Base-by-base conservation (phyloP, 305 asterid species). In the Solanum hybrid region DNA sequence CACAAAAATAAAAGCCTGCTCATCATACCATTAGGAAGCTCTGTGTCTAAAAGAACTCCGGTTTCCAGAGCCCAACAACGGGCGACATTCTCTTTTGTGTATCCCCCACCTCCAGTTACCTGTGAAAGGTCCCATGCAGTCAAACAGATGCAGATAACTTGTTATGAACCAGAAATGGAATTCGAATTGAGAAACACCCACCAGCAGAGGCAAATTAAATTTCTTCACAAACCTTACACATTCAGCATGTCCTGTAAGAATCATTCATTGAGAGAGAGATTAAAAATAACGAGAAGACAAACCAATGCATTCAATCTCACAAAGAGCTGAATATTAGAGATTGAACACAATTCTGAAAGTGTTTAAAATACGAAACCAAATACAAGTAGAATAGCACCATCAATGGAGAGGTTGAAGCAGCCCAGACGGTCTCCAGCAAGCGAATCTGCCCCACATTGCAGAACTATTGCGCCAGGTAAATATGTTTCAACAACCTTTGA, bases 81-180 rank as follows among this genome's bases (percentile, higher is more conserved):
- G 81, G 99, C 99, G 91, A 98, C 99, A 87, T 98, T 98, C 94
- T 98, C 99, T 94, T 98, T 98, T 33, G 99, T 98, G 93, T 97
- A 98, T 84, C 99, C 99, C 78, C 99, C 99, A 90, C 99, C 99
- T 82, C 99, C 99, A 93, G 99, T 98, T 85, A 98, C 99, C 99
- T 98, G 93, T 89, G 90, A 84, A 91, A 86, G 89, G 86, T 87
- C 82, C 83, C 84, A 78, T 90, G 35, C 71, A 76, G 88, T 92
- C 77, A 37, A 87, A 75, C 83, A 78, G 79, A 31, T 69, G 69
- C 29, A 12, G 69, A 80, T 35, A 88, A 64, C 20, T 35, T 34
- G 84, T 77, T 46, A 87, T 42, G 79, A 71, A 88, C 89, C 69
- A 33, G 36, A 75, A 9, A 16, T 20, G 61, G 24, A 87, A 64